Evolutionary conservation across 116 monocot genomes (phyloP).

Genomic region (Posidonia oceanica): DNA sequence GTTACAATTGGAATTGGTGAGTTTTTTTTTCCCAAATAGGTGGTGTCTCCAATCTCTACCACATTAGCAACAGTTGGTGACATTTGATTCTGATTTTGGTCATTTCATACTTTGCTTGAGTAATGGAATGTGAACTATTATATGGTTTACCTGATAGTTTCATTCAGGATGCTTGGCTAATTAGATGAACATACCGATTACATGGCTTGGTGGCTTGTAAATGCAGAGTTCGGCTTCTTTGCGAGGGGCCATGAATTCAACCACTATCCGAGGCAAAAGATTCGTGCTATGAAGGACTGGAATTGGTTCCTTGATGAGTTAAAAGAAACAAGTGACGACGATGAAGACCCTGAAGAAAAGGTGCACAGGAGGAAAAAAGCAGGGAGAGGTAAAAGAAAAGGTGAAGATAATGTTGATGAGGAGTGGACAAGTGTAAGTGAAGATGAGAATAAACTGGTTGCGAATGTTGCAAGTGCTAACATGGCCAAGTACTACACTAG

Average conservation of each 20-base stretch:
- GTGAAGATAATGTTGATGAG: conserved; percentile 31
- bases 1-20: background rate
- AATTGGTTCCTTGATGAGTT: conserved; percentile 64
- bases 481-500: conserved; percentile 36
- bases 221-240: conserved; percentile 77
- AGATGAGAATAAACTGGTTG: conserved; percentile 16
- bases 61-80: background rate
- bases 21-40: background rate
- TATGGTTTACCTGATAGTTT: no score
- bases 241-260: conserved; percentile 55
- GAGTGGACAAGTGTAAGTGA: conserved; percentile 60
- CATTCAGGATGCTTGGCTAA: no score
- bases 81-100: no score
- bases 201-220: background rate
- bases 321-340: conserved; percentile 22
- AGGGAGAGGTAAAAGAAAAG: conserved; percentile 6
- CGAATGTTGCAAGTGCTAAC: conserved; percentile 16
- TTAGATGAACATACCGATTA: no score
- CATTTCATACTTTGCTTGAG: no score
- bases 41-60: background rate
- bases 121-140: no score
- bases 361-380: conserved; percentile 13
- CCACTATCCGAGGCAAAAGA: conserved; percentile 22
- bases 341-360: conserved; percentile 16
- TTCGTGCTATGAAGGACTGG: conserved; percentile 36